Evolutionary conservation across 1,284 basidiomycete species (phyloP).

Genomic region (Microbotryum lychnidis-dioicae): DNA sequence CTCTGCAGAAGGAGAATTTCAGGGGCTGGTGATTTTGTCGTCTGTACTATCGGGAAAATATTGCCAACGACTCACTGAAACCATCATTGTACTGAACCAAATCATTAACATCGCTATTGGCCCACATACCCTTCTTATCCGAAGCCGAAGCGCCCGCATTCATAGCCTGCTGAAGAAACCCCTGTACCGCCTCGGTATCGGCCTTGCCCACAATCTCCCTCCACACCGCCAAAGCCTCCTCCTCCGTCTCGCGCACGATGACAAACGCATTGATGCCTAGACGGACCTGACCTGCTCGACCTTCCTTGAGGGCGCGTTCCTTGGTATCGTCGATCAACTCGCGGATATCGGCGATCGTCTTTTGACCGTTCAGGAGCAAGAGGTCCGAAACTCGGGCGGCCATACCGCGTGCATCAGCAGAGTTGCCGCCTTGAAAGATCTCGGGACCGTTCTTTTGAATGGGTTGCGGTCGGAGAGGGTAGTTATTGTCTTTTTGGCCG

Average conservation of each 20-base stretch:
- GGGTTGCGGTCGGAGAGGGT: conserved; percentile 12
- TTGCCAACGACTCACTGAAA: background rate
- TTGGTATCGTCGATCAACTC: conserved; percentile 12
- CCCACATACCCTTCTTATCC: conserved; percentile 23
- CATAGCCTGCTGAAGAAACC: conserved; percentile 14
- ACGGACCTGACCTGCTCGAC: conserved; percentile 4
- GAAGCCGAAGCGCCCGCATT: conserved; percentile 9
- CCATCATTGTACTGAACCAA: conserved; percentile 24
- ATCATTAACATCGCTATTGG: conserved; percentile 9
- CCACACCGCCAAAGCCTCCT: conserved; percentile 11
- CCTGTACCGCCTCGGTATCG: conserved; percentile 7
- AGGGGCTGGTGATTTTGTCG: too few relatives aligned
- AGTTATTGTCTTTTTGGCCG: conserved; percentile 1
- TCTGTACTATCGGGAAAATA: too few relatives aligned
- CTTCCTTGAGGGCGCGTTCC: conserved; percentile 7
- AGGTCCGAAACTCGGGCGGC: conserved; percentile 9
- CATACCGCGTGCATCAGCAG: conserved; percentile 10
- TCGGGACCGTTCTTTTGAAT: conserved; percentile 4
- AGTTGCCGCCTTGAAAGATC: conserved; percentile 23
- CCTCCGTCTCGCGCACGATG: conserved; percentile 14
- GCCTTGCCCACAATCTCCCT: conserved; percentile 12
- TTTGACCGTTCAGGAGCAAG: conserved; percentile 20
- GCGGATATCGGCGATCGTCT: conserved; percentile 9
- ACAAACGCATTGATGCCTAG: conserved; percentile 17
- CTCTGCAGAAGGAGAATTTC: background rate